Conservation (phyloP, 2,329 filamentous ascomycete species). For the Neopestalotiopsis clavispora region DNA sequence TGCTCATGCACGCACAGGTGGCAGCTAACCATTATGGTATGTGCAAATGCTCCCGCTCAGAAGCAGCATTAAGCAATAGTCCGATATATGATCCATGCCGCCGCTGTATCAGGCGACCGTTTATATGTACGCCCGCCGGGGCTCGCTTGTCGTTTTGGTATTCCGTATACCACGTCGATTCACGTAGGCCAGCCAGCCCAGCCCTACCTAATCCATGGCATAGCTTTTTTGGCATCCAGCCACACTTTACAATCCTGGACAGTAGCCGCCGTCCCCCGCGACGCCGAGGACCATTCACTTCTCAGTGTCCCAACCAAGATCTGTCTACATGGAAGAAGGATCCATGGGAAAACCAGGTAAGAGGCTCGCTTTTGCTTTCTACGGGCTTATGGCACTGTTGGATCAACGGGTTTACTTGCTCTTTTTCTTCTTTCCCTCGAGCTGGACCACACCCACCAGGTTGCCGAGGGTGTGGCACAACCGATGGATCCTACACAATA, state of each 20-base stretch:
- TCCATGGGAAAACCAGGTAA: too few relatives aligned
- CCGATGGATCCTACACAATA: conserved; percentile 4
- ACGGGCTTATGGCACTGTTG: too few relatives aligned
- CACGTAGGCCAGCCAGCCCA: neutral
- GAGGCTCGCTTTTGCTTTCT: too few relatives aligned
- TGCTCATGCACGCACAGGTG: neutral
- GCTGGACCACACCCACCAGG: neutral
- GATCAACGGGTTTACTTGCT: too few relatives aligned
- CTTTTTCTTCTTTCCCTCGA: too few relatives aligned
- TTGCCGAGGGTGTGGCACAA: conserved; percentile 2
- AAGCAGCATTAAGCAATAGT: neutral
- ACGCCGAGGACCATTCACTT: too few relatives aligned
- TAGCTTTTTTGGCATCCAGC: neutral
- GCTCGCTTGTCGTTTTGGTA: neutral
- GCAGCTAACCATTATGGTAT: neutral
- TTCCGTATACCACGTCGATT: neutral
- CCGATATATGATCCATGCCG: neutral
- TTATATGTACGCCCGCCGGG: neutral
- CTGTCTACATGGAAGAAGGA: too few relatives aligned
- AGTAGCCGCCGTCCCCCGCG: too few relatives aligned
- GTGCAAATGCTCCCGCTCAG: neutral
- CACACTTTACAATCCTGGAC: too few relatives aligned
- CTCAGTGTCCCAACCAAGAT: too few relatives aligned
- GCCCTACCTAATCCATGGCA: neutral
- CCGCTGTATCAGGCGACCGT: neutral